phyloP scores from a whole-genome alignment of 2,329 filamentous ascomycete genomes.

The Aspergillus melleus region DNA sequence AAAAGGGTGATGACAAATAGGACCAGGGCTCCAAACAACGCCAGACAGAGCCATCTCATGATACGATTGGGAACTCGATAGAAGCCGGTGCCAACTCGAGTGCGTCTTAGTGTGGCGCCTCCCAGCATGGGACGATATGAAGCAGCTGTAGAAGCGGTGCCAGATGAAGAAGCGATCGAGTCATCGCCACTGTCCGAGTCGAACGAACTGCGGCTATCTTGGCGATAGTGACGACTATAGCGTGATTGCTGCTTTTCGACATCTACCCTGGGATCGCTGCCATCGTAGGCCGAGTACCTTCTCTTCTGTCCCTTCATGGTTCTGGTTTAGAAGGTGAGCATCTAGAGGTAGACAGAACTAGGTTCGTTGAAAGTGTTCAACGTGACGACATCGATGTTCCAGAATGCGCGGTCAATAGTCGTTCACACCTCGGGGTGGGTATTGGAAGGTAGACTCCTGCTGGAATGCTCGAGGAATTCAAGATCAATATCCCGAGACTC shows the following conservation, averaged over 20 bases:
- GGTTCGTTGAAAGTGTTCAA: slow-evolving; percentile 8
- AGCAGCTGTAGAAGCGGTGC: slow-evolving; percentile 48
- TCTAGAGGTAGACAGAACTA: slow-evolving; percentile 15
- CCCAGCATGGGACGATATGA: slow-evolving; percentile 52
- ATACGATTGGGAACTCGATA: slow-evolving; percentile 72
- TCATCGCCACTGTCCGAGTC: slow-evolving; percentile 31
- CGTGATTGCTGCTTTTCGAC: slow-evolving; percentile 34
- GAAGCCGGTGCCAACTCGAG: slow-evolving; percentile 36
- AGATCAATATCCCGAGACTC: not conserved
- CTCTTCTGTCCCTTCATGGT: slow-evolving; percentile 34
- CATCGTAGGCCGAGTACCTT: slow-evolving; percentile 30
- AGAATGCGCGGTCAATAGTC: no score
- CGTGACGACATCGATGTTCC: slow-evolving; percentile 9
- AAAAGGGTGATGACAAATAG: slow-evolving; percentile 76
- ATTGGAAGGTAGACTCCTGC: no score
- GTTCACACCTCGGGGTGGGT: no score
- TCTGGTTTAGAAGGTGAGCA: slow-evolving; percentile 19
- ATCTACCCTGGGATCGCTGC: slow-evolving; percentile 27
- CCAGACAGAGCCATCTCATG: slow-evolving; percentile 74
- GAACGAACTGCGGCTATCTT: slow-evolving; percentile 25
- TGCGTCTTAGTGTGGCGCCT: slow-evolving; percentile 33
- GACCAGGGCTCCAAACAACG: slow-evolving; percentile 66
- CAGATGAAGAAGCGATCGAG: slow-evolving; percentile 11
- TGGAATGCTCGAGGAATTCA: not conserved
- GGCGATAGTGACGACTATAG: slow-evolving; percentile 22